Conservation (phyloP, 2,329 filamentous ascomycete genomes). For the Bipolaris cookei region DNA sequence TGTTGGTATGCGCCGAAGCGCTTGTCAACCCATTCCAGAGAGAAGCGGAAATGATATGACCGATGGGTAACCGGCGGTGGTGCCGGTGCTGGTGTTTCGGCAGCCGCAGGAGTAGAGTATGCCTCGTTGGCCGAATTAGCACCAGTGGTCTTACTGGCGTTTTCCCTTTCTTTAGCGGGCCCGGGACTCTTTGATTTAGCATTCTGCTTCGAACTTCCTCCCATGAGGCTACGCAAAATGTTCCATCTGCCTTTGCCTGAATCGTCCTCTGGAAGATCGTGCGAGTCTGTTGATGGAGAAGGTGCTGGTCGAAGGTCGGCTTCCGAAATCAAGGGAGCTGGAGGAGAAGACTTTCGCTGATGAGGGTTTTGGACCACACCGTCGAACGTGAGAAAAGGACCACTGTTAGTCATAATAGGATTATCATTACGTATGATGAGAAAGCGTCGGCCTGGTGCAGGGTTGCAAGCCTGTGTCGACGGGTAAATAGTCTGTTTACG, state of each 20-base stretch:
- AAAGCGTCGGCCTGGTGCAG: conserved; percentile 82
- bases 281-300: conserved; percentile 38
- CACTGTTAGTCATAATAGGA: conserved; percentile 58
- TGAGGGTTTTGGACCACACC: conserved; percentile 57
- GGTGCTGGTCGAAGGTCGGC: conserved; percentile 39
- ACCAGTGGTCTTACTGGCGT: conserved; percentile 18
- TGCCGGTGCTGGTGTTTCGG: conserved; percentile 31
- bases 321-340: conserved; percentile 30
- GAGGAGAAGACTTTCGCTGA: conserved; percentile 43
- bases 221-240: conserved; percentile 68
- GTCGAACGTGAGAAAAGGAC: conserved; percentile 68
- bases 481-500: conserved; percentile 62
- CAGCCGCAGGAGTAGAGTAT: conserved; percentile 1
- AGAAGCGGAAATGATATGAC: conserved; percentile 75
- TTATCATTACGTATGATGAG: conserved; percentile 87
- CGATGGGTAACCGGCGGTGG: conserved; percentile 60
- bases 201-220: conserved; percentile 53
- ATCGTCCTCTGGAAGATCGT: conserved; percentile 45
- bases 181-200: conserved; percentile 51
- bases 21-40: conserved; percentile 69
- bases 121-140: conserved; percentile 16
- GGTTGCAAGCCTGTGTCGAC: conserved; percentile 81
- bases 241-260: conserved; percentile 65
- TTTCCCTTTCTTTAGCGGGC: conserved; percentile 36
- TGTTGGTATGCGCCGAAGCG: conserved; percentile 64